A percentile compares a stretch with the other conserved stretches of the same genome.
Conservation (phyloP, 2,329 filamentous ascomycete species). For the Aureobasidium sp. region DNA sequence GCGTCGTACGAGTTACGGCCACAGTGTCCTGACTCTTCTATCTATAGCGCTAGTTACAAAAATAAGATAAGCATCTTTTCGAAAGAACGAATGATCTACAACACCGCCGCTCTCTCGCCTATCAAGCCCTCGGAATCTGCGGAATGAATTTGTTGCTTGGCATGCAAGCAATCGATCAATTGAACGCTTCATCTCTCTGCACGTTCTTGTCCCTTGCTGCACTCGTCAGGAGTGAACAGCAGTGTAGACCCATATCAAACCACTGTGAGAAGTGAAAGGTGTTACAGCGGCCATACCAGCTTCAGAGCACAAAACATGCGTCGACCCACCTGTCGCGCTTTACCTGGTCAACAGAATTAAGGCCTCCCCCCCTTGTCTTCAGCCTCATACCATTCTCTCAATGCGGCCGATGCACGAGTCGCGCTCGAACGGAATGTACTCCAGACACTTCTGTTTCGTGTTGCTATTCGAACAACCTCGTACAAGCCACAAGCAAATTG, state of each 20-base stretch:
- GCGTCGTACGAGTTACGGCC: conserved; percentile 4
- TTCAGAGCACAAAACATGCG: neutral
- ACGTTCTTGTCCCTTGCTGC: neutral
- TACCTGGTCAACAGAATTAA: conserved; percentile 2
- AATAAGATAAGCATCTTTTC: conserved; percentile 13
- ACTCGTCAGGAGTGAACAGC: neutral
- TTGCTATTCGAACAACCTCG: neutral
- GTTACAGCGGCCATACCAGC: neutral
- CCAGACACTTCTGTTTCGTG: neutral
- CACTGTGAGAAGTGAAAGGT: neutral
- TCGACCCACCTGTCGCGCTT: conserved; percentile 10
- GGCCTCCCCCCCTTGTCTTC: neutral
- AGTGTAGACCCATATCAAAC: neutral
- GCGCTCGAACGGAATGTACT: neutral
- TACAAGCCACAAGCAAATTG: neutral
- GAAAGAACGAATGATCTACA: neutral
- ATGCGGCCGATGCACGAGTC: neutral
- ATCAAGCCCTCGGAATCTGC: conserved; percentile 9
- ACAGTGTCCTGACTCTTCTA: neutral
- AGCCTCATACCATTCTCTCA: conserved; percentile 6
- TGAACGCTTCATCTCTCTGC: neutral
- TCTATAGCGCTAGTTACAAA: neutral
- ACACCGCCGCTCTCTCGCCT: neutral
- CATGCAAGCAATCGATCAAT: conserved; percentile 11
- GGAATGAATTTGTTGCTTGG: neutral